Conservation (phyloP, 148 eudicot genomes). For the Rhododendron simsii region DNA sequence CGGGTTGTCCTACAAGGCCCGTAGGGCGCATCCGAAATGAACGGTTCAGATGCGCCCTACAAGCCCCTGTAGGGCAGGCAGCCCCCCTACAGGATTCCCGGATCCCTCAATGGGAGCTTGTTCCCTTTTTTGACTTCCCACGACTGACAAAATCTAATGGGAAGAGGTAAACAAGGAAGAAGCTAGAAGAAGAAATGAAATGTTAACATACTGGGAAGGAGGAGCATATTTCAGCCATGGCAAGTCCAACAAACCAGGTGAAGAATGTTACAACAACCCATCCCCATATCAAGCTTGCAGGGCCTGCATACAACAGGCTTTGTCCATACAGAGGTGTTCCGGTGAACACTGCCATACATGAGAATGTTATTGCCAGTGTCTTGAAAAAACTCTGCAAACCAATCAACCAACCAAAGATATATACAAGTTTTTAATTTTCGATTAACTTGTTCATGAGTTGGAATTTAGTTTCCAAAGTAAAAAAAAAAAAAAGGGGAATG, state of each 20-base stretch:
- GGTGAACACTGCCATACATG: conserved; percentile 51
- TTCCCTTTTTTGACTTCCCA: not conserved
- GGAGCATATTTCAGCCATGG: conserved; percentile 68
- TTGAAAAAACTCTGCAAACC: conserved; percentile 45
- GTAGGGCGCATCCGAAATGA: too few species aligned
- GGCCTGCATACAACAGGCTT: conserved; percentile 54
- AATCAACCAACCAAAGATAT: not conserved
- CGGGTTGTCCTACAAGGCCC: too few species aligned
- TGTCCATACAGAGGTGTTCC: conserved; percentile 59
- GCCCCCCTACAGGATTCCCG: too few species aligned
- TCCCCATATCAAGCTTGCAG: conserved; percentile 62
- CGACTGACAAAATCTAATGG: not conserved
- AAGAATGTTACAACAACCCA: conserved; percentile 61
- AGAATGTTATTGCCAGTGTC: conserved; percentile 60
- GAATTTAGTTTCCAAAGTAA: not conserved
- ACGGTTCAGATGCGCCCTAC: too few species aligned
- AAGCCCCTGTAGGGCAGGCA: too few species aligned
- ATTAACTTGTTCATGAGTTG: not conserved
- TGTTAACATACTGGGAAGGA: conserved; percentile 48
- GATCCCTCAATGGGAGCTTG: not conserved
- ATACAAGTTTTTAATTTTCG: too few species aligned
- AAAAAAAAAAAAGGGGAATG: not conserved
- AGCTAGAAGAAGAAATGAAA: not conserved
- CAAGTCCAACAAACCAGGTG: conserved; percentile 54
- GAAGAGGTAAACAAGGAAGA: not conserved